These are phyloP conservation scores for Penicillium argentinense DNA, from an alignment of 495 filamentous ascomycete genomes.

Conservation along the genomic window DNA sequence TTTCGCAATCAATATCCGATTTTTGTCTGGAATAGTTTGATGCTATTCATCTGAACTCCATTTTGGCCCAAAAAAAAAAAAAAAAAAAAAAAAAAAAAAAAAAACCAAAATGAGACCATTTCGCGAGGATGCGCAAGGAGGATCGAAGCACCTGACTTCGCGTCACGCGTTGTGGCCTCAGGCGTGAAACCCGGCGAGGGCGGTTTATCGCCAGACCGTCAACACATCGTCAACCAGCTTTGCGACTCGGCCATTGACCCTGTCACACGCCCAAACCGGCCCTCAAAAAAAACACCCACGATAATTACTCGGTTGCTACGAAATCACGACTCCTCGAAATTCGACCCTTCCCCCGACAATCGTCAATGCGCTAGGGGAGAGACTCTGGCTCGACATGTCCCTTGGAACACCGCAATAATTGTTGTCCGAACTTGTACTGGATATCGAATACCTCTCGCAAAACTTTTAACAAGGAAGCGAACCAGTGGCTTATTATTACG, in stretches of 20 bases:
- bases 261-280: no score
- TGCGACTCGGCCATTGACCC: constrained; percentile 10
- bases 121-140: not conserved
- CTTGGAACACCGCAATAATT: not conserved
- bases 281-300: not conserved
- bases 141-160: constrained; percentile 32
- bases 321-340: not conserved
- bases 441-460: not conserved
- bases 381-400: constrained; percentile 8
- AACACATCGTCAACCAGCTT: constrained; percentile 3
- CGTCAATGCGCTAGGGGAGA: not conserved
- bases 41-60: no score
- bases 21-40: no score
- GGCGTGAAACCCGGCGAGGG: constrained; percentile 23
- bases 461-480: no score
- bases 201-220: constrained; percentile 19
- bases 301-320: not conserved
- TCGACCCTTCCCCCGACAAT: not conserved
- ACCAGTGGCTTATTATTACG: no score
- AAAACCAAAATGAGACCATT: not conserved
- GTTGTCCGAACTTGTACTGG: not conserved
- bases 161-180: constrained; percentile 39
- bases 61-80: no score
- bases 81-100: no score
- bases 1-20: no score